Percentiles rank a stretch among this genome's conserved stretches.
Evolutionary conservation across 2,329 filamentous ascomycete genomes (phyloP).

Genomic region (Monilinia aucupariae): DNA sequence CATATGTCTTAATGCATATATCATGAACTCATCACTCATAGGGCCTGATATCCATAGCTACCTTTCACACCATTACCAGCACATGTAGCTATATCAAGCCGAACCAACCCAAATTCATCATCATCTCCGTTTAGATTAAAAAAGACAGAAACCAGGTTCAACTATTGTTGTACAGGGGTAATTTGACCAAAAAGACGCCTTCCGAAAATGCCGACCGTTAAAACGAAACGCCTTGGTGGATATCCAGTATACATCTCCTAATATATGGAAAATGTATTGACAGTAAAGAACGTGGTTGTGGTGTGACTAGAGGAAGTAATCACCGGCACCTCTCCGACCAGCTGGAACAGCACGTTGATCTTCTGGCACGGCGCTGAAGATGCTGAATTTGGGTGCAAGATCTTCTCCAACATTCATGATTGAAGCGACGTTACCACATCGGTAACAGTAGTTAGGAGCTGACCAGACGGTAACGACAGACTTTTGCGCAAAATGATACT

Average conservation of each 20-base stretch:
- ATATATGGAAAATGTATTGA: constrained; percentile 9
- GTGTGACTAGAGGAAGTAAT: constrained; percentile 55
- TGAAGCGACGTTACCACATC: constrained; percentile 53
- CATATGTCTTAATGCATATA: neutral
- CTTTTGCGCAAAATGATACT: constrained; percentile 92
- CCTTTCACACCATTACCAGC: neutral
- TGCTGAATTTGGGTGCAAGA: constrained; percentile 84
- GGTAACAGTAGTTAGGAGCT: constrained; percentile 44
- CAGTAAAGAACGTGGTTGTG: constrained; percentile 15
- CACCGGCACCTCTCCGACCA: constrained; percentile 59
- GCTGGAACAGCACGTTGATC: constrained; percentile 75
- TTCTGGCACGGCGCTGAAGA: constrained; percentile 85
- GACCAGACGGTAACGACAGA: constrained; percentile 78
- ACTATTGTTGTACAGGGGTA: constrained; percentile 14
- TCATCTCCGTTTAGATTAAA: neutral
- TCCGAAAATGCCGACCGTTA: constrained; percentile 13
- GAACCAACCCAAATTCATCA: neutral
- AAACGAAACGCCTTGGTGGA: constrained; percentile 8
- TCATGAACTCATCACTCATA: constrained; percentile 11
- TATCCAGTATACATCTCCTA: constrained; percentile 13
- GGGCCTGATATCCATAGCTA: neutral
- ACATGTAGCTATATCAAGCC: neutral
- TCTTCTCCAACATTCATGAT: constrained; percentile 89
- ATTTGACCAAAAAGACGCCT: constrained; percentile 10
- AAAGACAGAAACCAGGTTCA: constrained; percentile 13